Evolutionary conservation across 2,329 filamentous ascomycete genomes (phyloP).

Genomic region (Sordariomycetes sp.): DNA sequence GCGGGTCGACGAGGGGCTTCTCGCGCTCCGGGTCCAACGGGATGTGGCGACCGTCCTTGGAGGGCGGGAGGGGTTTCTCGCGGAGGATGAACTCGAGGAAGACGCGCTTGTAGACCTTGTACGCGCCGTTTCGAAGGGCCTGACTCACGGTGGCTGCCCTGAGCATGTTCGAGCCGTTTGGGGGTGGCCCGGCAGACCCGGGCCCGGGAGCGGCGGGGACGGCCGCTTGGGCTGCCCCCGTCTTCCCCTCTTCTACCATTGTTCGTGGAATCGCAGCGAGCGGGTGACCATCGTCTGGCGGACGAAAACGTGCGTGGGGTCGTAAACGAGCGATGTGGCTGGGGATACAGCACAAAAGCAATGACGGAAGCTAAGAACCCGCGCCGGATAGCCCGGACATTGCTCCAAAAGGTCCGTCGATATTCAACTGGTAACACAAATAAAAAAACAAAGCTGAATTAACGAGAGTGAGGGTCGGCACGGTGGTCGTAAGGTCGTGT

Average conservation of each 20-base stretch:
- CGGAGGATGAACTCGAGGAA: slow-evolving; percentile 39
- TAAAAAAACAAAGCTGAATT: neutral
- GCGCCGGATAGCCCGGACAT: neutral
- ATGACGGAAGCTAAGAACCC: neutral
- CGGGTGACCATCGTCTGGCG: neutral
- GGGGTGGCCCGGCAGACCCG: neutral
- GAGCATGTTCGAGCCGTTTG: neutral
- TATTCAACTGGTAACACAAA: neutral
- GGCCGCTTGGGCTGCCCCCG: neutral
- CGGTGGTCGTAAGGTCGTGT: neutral
- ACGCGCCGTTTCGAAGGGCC: slow-evolving; percentile 1
- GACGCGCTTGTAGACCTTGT: slow-evolving; percentile 20
- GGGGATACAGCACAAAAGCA: neutral
- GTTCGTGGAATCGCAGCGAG: neutral
- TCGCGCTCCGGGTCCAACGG: slow-evolving; percentile 25
- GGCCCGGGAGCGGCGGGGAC: neutral
- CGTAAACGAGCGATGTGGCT: neutral
- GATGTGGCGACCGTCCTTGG: slow-evolving; percentile 51
- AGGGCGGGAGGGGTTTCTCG: slow-evolving; percentile 55
- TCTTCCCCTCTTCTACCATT: slow-evolving; percentile 1
- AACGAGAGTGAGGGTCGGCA: neutral
- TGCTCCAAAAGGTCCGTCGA: neutral
- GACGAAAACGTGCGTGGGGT: neutral
- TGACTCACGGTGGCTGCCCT: neutral
- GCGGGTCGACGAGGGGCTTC: slow-evolving; percentile 30